phyloP scores from a whole-genome alignment of 2,329 filamentous ascomycete genomes.

The Biscogniauxia marginata region DNA sequence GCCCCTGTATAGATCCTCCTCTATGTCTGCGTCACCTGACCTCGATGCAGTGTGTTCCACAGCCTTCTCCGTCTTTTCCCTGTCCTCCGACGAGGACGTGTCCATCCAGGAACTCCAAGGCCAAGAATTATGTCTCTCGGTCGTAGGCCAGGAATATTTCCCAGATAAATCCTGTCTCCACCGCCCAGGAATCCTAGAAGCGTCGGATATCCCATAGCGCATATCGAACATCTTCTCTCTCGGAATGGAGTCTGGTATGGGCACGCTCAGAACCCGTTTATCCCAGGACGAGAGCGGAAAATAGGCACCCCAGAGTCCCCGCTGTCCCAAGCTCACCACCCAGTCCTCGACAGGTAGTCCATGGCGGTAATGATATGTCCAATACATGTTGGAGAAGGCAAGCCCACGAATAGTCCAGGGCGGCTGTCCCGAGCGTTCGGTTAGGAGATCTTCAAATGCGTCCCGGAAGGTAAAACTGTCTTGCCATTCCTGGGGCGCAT shows the following conservation, averaged over 20 bases:
- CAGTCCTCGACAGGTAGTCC: constrained; percentile 44
- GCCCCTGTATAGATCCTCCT: constrained; percentile 18
- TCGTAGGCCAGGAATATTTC: no score
- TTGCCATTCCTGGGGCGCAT: constrained; percentile 32
- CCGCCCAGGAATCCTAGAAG: not conserved
- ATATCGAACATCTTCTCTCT: not conserved
- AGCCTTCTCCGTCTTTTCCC: not conserved
- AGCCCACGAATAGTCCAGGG: constrained; percentile 40
- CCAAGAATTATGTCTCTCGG: not conserved
- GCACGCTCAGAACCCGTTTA: not conserved
- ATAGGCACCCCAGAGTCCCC: constrained; percentile 38
- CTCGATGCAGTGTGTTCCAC: constrained; percentile 5
- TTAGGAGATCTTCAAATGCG: constrained; percentile 57
- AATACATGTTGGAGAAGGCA: constrained; percentile 23
- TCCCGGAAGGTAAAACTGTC: constrained; percentile 51
- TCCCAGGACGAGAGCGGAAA: constrained; percentile 20
- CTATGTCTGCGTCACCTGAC: constrained; percentile 8
- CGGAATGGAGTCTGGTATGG: not conserved
- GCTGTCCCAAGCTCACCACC: constrained; percentile 38
- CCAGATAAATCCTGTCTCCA: not conserved
- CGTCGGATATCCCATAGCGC: not conserved
- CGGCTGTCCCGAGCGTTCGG: constrained; percentile 41
- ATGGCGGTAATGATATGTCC: constrained; percentile 1
- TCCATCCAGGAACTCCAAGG: not conserved
- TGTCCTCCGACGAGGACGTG: not conserved